Conservation (phyloP, 257 asterid genomes). For the Primulina huaijiensis region DNA sequence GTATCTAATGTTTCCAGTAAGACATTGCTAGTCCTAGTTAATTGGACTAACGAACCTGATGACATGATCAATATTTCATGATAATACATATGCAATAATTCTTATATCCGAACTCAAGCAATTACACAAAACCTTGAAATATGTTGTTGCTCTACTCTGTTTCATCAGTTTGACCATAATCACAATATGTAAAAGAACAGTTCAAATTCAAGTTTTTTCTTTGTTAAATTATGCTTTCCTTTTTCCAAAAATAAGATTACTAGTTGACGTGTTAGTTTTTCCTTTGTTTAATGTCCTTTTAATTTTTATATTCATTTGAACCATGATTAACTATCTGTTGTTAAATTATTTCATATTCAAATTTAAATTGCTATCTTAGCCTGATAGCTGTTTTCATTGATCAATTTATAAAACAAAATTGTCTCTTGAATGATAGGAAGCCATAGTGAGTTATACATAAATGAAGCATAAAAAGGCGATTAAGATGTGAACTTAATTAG, state of each 20-base stretch:
- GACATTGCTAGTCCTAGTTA: neutral
- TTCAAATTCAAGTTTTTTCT: too few species aligned
- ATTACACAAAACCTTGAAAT: neutral
- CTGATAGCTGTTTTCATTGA: neutral
- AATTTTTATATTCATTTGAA: too few species aligned
- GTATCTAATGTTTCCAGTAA: slow-evolving; percentile 20
- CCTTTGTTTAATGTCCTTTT: too few species aligned
- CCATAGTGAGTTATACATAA: neutral
- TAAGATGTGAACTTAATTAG: neutral
- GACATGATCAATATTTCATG: slow-evolving; percentile 5
- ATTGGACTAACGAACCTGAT: slow-evolving; percentile 21
- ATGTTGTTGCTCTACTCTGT: neutral
- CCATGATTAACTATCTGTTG: too few species aligned
- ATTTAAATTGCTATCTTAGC: too few species aligned
- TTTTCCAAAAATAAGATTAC: too few species aligned
- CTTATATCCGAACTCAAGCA: neutral
- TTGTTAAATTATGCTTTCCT: too few species aligned
- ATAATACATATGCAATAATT: neutral
- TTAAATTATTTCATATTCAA: too few species aligned
- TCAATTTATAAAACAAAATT: too few species aligned
- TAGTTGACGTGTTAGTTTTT: too few species aligned
- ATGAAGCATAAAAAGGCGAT: neutral
- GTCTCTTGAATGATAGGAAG: neutral
- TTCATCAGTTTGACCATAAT: too few species aligned
- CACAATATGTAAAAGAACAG: too few species aligned